Evolutionary conservation across 768 basidiomycete genomes (phyloP).

Genomic region (Lactarius akahatsu): DNA sequence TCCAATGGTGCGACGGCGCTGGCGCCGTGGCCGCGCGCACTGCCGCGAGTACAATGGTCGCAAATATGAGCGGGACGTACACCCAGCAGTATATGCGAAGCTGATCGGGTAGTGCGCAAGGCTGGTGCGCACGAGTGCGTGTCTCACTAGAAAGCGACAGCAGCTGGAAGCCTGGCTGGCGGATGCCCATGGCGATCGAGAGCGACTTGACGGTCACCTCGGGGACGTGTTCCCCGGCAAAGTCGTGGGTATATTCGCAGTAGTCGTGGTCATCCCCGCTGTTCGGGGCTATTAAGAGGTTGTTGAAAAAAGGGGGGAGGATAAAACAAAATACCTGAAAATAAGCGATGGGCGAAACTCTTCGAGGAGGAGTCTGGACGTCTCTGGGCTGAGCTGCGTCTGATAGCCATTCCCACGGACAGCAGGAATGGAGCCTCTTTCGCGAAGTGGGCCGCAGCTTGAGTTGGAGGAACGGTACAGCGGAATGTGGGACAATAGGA

Average conservation of each 20-base stretch:
- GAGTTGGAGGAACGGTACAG: conserved; percentile 67
- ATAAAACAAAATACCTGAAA: conserved; percentile 58
- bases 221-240: conserved; percentile 39
- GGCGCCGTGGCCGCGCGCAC: conserved; percentile 1
- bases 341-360: conserved; percentile 63
- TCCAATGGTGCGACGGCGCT: neutral
- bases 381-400: conserved; percentile 71
- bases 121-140: conserved; percentile 50
- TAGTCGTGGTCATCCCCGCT: conserved; percentile 97
- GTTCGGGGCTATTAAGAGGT: neutral
- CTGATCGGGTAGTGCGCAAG: conserved; percentile 85
- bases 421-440: conserved; percentile 68
- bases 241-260: conserved; percentile 69
- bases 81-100: conserved; percentile 66
- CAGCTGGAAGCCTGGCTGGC: conserved; percentile 84
- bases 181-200: conserved; percentile 87
- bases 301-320: neutral
- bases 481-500: conserved; percentile 79
- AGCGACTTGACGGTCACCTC: conserved; percentile 90
- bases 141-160: conserved; percentile 61
- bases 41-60: conserved; percentile 56
- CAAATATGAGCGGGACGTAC: conserved; percentile 66
- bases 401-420: conserved; percentile 82
- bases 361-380: conserved; percentile 65
- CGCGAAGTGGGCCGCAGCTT: conserved; percentile 75